Conservation (phyloP, 805 yeast species). For the Hanseniaspora thailandica region DNA sequence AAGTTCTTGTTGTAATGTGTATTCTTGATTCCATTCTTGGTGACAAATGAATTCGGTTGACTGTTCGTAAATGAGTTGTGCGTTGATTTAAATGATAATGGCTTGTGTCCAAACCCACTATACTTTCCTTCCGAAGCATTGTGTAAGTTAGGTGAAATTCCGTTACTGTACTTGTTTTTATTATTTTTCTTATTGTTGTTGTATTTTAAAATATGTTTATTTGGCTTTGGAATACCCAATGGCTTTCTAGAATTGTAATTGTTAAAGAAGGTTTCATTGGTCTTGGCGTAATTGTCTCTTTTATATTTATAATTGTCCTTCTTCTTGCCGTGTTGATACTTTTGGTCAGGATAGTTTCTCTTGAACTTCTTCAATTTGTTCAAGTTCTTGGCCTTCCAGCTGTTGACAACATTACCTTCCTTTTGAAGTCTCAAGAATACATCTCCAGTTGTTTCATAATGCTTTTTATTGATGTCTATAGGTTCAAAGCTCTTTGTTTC, state of each 20-base stretch:
- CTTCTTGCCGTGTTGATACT: slow-evolving; percentile 11
- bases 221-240: slow-evolving; percentile 53
- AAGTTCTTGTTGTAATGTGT: slow-evolving; percentile 20
- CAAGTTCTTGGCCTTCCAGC: slow-evolving; percentile 8
- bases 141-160: slow-evolving; percentile 1
- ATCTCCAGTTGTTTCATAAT: slow-evolving; percentile 12
- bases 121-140: slow-evolving; percentile 4
- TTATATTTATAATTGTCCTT: slow-evolving; percentile 14
- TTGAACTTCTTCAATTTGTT: slow-evolving; percentile 5
- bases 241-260: slow-evolving; percentile 40
- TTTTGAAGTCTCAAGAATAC: slow-evolving; percentile 7
- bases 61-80: slow-evolving; percentile 1
- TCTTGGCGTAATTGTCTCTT: slow-evolving; percentile 5
- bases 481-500: not conserved
- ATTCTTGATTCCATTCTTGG: slow-evolving; percentile 6
- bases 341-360: not conserved
- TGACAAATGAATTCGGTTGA: slow-evolving; percentile 1
- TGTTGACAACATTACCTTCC: not conserved
- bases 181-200: slow-evolving; percentile 24
- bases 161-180: not conserved
- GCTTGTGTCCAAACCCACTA: not conserved
- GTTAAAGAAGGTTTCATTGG: slow-evolving; percentile 18
- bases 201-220: slow-evolving; percentile 32
- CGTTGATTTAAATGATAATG: not conserved
- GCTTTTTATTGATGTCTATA: slow-evolving; percentile 14